A percentile compares a stretch with the other conserved stretches of the same genome.
Conservation (phyloP, 768 basidiomycete species). For the Lactifluus pinguis region DNA sequence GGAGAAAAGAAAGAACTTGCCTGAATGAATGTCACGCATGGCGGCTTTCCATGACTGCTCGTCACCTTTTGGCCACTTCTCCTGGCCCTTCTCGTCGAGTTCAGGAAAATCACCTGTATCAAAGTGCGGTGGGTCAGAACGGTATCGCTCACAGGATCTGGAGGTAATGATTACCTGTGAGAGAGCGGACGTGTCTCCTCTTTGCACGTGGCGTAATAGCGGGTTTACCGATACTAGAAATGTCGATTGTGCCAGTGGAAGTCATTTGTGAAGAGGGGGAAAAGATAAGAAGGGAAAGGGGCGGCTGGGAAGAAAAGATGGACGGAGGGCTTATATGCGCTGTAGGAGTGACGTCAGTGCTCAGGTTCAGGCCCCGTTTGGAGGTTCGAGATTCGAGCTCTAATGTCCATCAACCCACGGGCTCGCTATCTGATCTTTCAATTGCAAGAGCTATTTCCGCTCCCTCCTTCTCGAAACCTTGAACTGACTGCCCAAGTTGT, state of each 20-base stretch:
- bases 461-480: neutral
- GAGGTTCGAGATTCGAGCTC: neutral
- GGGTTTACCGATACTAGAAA: slow-evolving; percentile 6
- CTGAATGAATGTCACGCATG: slow-evolving; percentile 47
- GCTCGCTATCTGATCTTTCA: slow-evolving; percentile 3
- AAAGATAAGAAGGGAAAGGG: neutral
- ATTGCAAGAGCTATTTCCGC: neutral
- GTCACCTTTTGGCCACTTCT: slow-evolving; percentile 79
- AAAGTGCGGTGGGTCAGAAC: neutral
- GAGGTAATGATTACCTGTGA: slow-evolving; percentile 41
- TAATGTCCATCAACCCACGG: too few relatives aligned
- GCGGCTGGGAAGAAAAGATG: too few relatives aligned
- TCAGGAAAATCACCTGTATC: slow-evolving; percentile 70
- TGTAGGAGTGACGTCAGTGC: slow-evolving; percentile 5
- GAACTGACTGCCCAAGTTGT: neutral
- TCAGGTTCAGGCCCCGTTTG: neutral
- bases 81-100: slow-evolving; percentile 64
- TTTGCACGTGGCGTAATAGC: neutral
- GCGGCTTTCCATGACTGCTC: slow-evolving; percentile 64
- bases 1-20: slow-evolving; percentile 28
- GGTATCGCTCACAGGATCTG: neutral
- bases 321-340: slow-evolving; percentile 10
- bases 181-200: slow-evolving; percentile 21
- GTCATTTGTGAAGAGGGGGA: slow-evolving; percentile 3
- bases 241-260: slow-evolving; percentile 3